Percentiles rank a stretch among this genome's conserved stretches.
Conservation (phyloP, 805 yeast species). For the Pichia pseudocactophila region DNA sequence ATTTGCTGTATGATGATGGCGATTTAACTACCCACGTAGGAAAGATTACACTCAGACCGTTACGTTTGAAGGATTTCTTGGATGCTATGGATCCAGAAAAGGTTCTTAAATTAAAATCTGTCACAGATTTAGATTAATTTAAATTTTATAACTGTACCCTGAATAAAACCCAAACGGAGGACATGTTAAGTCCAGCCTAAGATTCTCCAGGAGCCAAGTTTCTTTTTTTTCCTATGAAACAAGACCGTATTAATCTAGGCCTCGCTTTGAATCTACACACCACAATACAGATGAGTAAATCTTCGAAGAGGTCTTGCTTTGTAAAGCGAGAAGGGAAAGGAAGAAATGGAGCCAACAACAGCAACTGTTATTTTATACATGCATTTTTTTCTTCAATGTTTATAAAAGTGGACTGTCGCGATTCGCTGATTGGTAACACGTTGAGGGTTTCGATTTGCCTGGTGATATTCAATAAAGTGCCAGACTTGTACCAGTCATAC, state of each 20-base stretch:
- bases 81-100: constrained; percentile 23
- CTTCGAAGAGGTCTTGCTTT: constrained; percentile 38
- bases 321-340: background rate
- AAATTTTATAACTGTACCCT: constrained; percentile 8
- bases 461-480: too few relatives aligned
- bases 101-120: constrained; percentile 11
- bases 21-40: constrained; percentile 27
- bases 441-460: too few relatives aligned
- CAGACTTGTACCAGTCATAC: too few relatives aligned
- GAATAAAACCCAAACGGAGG: constrained; percentile 5
- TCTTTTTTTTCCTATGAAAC: background rate
- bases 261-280: constrained; percentile 41
- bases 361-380: too few relatives aligned
- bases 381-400: too few relatives aligned
- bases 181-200: constrained; percentile 2
- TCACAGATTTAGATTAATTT: constrained; percentile 11
- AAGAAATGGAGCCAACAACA: background rate
- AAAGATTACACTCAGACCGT: constrained; percentile 47
- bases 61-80: constrained; percentile 55
- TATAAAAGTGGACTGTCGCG: too few relatives aligned
- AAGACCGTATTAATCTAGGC: constrained; percentile 29
- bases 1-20: constrained; percentile 34
- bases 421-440: too few relatives aligned
- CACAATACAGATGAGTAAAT: constrained; percentile 33
- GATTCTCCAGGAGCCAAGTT: constrained; percentile 5